phyloP scores from a whole-genome alignment of 169 alveolate species.

The Miamiensis avidus region DNA sequence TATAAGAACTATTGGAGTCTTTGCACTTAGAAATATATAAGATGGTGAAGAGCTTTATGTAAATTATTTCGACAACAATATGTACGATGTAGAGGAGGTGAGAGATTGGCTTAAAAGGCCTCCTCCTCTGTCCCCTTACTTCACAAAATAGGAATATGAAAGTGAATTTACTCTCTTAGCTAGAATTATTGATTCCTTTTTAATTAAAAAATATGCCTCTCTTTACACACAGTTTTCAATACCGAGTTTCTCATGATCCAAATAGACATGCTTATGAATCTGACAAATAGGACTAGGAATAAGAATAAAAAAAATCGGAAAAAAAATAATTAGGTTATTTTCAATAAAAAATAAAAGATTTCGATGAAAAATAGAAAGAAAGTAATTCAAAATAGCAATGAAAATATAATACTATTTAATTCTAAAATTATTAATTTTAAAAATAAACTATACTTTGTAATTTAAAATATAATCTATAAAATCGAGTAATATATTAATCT shows the following conservation, averaged over 20 bases:
- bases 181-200: background rate
- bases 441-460: no score
- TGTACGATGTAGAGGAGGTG: conserved; percentile 13
- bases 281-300: background rate
- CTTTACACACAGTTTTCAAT: background rate
- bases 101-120: conserved; percentile 18
- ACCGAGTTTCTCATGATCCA: background rate
- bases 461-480: background rate
- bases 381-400: no score
- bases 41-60: conserved; percentile 23
- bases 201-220: background rate
- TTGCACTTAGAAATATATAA: conserved; percentile 21
- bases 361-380: no score
- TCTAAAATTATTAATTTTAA: no score
- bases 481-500: no score
- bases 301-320: no score
- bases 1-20: conserved; percentile 3
- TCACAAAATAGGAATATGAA: conserved; percentile 13
- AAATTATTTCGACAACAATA: conserved; percentile 14
- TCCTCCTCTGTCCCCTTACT: conserved; percentile 21
- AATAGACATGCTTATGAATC: background rate
- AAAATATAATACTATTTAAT: no score
- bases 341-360: no score
- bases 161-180: background rate
- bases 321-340: background rate